A percentile compares a stretch with the other conserved stretches of the same genome.
phyloP scores from a whole-genome alignment of 768 basidiomycete genomes.

The Postia placenta region DNA sequence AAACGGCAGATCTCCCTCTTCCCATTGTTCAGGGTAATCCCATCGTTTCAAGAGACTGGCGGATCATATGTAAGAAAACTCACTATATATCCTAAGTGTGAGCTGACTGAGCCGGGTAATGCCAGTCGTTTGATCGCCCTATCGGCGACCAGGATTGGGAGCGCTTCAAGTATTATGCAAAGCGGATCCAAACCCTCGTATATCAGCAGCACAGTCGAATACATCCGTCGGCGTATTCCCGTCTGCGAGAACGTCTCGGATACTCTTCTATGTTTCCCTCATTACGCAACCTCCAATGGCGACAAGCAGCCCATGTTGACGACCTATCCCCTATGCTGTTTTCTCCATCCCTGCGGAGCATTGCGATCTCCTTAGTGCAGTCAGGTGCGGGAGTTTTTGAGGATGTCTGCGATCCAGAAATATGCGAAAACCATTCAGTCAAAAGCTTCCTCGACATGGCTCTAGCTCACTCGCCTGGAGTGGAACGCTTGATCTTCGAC shows the following conservation, averaged over 20 bases:
- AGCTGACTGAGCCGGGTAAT: not conserved
- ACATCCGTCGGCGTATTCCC: not conserved
- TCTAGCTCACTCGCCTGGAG: not conserved
- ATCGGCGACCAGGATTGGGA: not conserved
- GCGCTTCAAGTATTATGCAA: not conserved
- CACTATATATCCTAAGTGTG: not conserved
- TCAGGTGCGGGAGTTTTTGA: not conserved
- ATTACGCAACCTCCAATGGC: not conserved
- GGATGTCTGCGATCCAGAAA: not conserved
- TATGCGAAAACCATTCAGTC: not conserved
- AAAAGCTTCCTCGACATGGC: not conserved
- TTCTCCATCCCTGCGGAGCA: not conserved
- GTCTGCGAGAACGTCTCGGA: no score
- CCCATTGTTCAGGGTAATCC: conserved; percentile 1
- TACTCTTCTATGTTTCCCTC: conserved; percentile 2
- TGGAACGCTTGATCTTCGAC: not conserved
- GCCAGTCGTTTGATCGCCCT: not conserved
- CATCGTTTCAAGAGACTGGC: not conserved
- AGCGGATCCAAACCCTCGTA: not conserved
- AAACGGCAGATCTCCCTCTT: conserved; percentile 3
- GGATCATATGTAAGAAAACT: not conserved
- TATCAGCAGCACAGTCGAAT: not conserved
- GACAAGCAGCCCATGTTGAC: not conserved
- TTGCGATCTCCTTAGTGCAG: not conserved
- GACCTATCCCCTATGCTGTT: not conserved